phyloP scores from a whole-genome alignment of 225 moss, liverwort and hornwort genomes.

The Marchantia paleacea region DNA sequence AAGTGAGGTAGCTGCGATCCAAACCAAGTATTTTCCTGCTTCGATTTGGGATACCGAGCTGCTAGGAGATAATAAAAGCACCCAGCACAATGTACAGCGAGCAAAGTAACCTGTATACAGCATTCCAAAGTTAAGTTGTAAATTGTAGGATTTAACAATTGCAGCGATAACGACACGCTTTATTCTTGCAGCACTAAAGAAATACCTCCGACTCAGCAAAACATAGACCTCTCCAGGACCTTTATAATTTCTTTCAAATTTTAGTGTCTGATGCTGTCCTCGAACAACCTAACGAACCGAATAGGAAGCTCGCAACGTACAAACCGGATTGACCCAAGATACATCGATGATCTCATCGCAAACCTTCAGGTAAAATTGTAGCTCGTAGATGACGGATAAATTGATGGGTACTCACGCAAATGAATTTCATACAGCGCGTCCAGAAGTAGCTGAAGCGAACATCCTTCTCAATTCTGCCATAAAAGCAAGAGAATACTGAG shows the following conservation, averaged over 20 bases:
- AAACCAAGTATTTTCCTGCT: slow-evolving; percentile 63
- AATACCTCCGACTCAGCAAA: not conserved
- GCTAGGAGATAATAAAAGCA: slow-evolving; percentile 79
- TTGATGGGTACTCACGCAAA: slow-evolving; percentile 30
- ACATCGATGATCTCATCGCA: not conserved
- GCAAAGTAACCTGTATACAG: slow-evolving; percentile 67
- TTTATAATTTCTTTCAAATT: not conserved
- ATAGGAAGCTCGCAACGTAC: not conserved
- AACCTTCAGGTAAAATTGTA: not conserved
- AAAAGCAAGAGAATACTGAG: not conserved
- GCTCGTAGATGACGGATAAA: not conserved
- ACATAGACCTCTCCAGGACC: no score
- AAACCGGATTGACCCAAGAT: not conserved
- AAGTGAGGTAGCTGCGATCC: slow-evolving; percentile 55
- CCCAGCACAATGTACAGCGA: slow-evolving; percentile 81
- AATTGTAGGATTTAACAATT: not conserved
- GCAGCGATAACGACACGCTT: not conserved
- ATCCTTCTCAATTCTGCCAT: slow-evolving; percentile 86
- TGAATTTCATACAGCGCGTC: slow-evolving; percentile 67
- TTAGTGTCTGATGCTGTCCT: not conserved
- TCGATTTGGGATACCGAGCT: slow-evolving; percentile 56
- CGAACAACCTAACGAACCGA: not conserved
- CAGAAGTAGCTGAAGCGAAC: slow-evolving; percentile 79
- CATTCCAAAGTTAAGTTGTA: not conserved
- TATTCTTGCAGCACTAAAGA: not conserved